A percentile compares a stretch with the other conserved stretches of the same genome.
Conservation (phyloP, 768 basidiomycete species). For the Botryobasidium botryosum region DNA sequence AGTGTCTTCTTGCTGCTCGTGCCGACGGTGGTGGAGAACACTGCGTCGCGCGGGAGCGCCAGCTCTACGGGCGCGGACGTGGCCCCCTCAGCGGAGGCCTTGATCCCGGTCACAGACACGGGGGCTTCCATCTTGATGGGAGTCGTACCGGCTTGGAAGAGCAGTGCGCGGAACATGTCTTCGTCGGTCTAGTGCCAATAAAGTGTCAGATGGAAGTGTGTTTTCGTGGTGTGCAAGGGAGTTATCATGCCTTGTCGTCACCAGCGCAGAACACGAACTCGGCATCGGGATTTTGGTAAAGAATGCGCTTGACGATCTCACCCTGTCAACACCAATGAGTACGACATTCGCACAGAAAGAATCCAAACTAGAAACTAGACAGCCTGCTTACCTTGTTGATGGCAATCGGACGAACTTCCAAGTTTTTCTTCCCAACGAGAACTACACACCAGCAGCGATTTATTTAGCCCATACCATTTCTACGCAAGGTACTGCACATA, state of each 20-base stretch:
- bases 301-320: slow-evolving; percentile 88
- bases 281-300: slow-evolving; percentile 85
- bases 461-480: background rate
- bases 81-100: slow-evolving; percentile 2
- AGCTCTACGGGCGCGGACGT: slow-evolving; percentile 35
- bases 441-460: slow-evolving; percentile 28
- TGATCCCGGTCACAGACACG: slow-evolving; percentile 26
- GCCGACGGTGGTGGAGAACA: slow-evolving; percentile 92
- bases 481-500: slow-evolving; percentile 18
- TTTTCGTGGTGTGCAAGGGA: background rate
- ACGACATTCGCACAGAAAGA: background rate
- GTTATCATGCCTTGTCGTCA: slow-evolving; percentile 67
- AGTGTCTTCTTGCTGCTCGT: slow-evolving; percentile 77
- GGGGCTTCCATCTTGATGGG: slow-evolving; percentile 21
- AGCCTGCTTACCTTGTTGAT: slow-evolving; percentile 82
- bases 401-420: slow-evolving; percentile 89
- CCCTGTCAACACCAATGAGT: slow-evolving; percentile 30
- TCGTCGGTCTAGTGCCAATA: slow-evolving; percentile 59
- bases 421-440: slow-evolving; percentile 94
- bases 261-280: slow-evolving; percentile 97
- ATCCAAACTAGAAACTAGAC: no score
- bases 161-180: slow-evolving; percentile 94
- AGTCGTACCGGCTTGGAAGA: slow-evolving; percentile 32
- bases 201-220: background rate
- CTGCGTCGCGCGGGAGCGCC: slow-evolving; percentile 41